Conservation (phyloP, 169 alveolate species). For the Cryptosporidium sp. region DNA sequence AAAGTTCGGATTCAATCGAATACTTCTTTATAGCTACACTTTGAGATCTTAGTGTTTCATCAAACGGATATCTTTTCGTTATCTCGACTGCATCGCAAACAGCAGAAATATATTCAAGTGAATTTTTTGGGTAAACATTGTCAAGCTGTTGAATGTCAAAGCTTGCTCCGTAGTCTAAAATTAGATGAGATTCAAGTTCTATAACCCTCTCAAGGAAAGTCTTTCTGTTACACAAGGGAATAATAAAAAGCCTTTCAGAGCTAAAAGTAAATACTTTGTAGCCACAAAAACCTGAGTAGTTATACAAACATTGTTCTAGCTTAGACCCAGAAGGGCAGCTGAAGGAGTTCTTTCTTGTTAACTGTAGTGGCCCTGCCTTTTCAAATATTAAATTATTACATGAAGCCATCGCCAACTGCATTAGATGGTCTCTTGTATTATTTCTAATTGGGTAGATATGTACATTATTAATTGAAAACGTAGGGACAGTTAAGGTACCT, state of each 20-base stretch:
- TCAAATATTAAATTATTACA: slow-evolving; percentile 54
- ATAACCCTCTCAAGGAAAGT: background rate
- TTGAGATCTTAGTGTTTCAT: slow-evolving; percentile 29
- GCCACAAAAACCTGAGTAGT: slow-evolving; percentile 44
- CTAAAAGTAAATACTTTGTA: background rate
- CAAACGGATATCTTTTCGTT: slow-evolving; percentile 57
- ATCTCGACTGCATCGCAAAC: slow-evolving; percentile 25
- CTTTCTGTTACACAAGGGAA: slow-evolving; percentile 13
- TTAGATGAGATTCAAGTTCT: slow-evolving; percentile 2
- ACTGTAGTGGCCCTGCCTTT: background rate
- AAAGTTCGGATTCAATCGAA: background rate
- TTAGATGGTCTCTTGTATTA: background rate
- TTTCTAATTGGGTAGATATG: slow-evolving; percentile 19
- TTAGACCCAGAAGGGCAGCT: slow-evolving; percentile 55
- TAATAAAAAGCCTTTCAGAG: slow-evolving; percentile 42
- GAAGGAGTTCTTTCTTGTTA: background rate
- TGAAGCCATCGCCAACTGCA: slow-evolving; percentile 31
- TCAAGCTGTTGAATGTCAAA: slow-evolving; percentile 3
- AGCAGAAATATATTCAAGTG: slow-evolving; percentile 31
- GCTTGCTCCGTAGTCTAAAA: background rate
- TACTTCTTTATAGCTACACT: slow-evolving; percentile 29
- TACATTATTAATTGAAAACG: slow-evolving; percentile 2
- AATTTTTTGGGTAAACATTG: background rate
- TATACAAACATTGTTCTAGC: slow-evolving; percentile 30
- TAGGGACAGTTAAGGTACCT: slow-evolving; percentile 43